Evolutionary conservation across 2,329 filamentous ascomycete species (phyloP).

Genomic region (Didymellaceae sp.): DNA sequence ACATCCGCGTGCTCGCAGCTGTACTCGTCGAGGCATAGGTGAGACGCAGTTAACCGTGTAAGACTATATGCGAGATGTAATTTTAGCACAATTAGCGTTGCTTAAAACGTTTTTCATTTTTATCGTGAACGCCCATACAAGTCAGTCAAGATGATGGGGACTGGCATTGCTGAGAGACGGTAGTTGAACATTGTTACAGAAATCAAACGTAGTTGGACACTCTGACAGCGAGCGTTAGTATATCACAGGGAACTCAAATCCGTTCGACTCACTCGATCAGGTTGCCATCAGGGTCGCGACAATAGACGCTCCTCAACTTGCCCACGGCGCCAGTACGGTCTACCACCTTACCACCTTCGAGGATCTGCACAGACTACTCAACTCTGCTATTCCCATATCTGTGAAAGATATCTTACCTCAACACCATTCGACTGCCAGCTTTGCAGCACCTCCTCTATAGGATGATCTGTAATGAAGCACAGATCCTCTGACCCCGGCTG

Average conservation of each 20-base stretch:
- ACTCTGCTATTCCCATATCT: too few relatives aligned
- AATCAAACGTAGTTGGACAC: conserved; percentile 5
- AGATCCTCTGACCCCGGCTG: conserved; percentile 19
- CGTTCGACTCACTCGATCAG: conserved; percentile 18
- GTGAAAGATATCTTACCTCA: not conserved
- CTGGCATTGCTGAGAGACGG: too few relatives aligned
- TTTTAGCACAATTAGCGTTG: too few relatives aligned
- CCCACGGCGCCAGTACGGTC: conserved; percentile 14
- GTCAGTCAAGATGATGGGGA: too few relatives aligned
- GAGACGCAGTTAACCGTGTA: too few relatives aligned
- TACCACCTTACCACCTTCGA: conserved; percentile 16
- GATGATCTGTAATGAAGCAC: conserved; percentile 20
- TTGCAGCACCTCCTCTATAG: conserved; percentile 8
- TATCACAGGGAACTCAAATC: fast-evolving
- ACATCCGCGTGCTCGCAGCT: too few relatives aligned
- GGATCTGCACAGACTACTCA: not conserved
- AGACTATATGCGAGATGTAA: too few relatives aligned
- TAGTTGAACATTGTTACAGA: too few relatives aligned
- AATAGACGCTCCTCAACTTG: conserved; percentile 19
- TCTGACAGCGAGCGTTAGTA: not conserved
- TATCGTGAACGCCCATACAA: too few relatives aligned
- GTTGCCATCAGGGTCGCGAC: conserved; percentile 23
- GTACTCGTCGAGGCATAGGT: too few relatives aligned
- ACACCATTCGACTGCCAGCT: conserved; percentile 3
- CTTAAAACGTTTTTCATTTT: too few relatives aligned